Evolutionary conservation across 2,329 filamentous ascomycete species (phyloP).

Genomic region (Xylaria sp.): DNA sequence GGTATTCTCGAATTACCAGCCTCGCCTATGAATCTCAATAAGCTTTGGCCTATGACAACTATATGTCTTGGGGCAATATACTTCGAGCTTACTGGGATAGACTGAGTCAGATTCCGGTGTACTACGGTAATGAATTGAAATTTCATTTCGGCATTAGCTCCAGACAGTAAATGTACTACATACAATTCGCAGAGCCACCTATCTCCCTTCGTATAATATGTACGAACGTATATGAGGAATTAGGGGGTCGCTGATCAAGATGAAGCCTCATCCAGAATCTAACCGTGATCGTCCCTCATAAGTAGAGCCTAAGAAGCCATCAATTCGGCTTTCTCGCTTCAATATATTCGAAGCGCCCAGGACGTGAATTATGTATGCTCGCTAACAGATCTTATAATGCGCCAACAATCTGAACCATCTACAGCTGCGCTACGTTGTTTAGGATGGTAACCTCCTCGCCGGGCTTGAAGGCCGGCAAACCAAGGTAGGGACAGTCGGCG

Average conservation of each 20-base stretch:
- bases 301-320: background rate
- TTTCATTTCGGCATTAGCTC: constrained; percentile 2
- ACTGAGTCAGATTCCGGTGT: too few species aligned
- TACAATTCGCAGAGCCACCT: background rate
- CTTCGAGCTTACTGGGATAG: too few species aligned
- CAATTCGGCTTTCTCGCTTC: background rate
- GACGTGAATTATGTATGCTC: background rate
- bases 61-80: background rate
- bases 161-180: constrained; percentile 4
- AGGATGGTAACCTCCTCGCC: constrained; percentile 91
- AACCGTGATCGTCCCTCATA: background rate
- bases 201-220: constrained; percentile 2
- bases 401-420: constrained; percentile 35
- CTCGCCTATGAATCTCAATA: too few species aligned
- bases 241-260: background rate
- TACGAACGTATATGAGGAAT: background rate
- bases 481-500: constrained; percentile 62
- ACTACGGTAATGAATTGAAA: background rate
- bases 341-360: background rate
- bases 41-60: background rate
- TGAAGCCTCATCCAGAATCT: background rate
- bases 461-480: constrained; percentile 90
- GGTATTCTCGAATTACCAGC: background rate
- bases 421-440: constrained; percentile 88
- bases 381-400: background rate